Percentiles rank a stretch among this genome's conserved stretches.
Conservation (phyloP, 2,329 filamentous ascomycete genomes). For the Nigrospora oryzae region DNA sequence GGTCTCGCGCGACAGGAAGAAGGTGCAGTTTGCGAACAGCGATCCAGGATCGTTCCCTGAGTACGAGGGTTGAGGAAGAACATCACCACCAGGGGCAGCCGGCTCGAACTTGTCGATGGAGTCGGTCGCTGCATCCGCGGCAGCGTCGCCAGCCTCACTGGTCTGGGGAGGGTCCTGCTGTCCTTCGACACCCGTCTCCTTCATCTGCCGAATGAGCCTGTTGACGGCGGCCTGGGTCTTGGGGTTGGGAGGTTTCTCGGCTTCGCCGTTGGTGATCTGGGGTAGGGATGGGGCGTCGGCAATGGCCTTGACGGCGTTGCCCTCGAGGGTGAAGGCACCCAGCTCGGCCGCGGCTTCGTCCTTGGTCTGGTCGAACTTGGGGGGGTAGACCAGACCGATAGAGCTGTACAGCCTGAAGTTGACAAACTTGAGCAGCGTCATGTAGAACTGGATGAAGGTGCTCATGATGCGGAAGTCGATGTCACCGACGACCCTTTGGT, state of each 20-base stretch:
- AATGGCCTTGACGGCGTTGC: conserved; percentile 50
- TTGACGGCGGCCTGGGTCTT: conserved; percentile 58
- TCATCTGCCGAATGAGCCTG: conserved; percentile 61
- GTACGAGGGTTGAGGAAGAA: conserved; percentile 69
- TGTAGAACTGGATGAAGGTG: conserved; percentile 98
- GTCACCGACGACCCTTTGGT: conserved; percentile 86
- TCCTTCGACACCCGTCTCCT: conserved; percentile 39
- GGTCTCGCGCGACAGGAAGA: conserved; percentile 91
- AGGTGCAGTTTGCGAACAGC: conserved; percentile 82
- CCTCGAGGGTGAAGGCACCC: conserved; percentile 83
- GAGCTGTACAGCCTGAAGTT: conserved; percentile 93
- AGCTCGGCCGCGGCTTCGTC: conserved; percentile 88
- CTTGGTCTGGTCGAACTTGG: conserved; percentile 80
- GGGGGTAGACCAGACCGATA: conserved; percentile 87
- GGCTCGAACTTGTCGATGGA: conserved; percentile 89
- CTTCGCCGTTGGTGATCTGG: conserved; percentile 40
- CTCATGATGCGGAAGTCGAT: conserved; percentile 99
- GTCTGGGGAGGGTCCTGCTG: conserved; percentile 30
- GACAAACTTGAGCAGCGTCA: conserved; percentile 88
- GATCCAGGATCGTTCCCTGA: conserved; percentile 58
- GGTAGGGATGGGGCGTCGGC: conserved; percentile 36
- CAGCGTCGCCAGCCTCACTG: conserved; percentile 22
- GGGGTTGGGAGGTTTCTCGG: conserved; percentile 49
- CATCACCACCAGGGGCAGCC: conserved; percentile 73
- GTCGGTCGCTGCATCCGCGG: conserved; percentile 42